A percentile compares a stretch with the other conserved stretches of the same genome.
Conservation (phyloP, 2,329 filamentous ascomycete species). For the Penicillium decumbens region DNA sequence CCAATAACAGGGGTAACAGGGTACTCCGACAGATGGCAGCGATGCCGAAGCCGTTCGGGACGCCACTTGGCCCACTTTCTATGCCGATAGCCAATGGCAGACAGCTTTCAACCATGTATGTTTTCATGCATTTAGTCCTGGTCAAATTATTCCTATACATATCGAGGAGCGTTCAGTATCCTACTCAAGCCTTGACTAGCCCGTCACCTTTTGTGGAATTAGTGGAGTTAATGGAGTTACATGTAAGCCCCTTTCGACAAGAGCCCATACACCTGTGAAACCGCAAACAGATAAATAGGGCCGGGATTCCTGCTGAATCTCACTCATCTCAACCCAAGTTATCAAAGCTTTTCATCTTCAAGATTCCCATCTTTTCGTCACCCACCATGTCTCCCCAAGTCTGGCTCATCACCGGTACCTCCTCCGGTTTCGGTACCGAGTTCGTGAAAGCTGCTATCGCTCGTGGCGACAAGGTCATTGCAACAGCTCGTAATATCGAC, state of each 20-base stretch:
- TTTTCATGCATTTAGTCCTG: not conserved
- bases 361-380: not conserved
- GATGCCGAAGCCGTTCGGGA: constrained; percentile 1
- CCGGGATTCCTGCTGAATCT: not conserved
- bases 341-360: not conserved
- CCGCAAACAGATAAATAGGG: not conserved
- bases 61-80: not conserved
- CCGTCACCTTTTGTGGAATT: not conserved
- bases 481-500: constrained; percentile 30
- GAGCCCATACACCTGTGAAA: not conserved
- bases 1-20: not conserved
- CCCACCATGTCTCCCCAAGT: constrained; percentile 16
- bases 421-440: constrained; percentile 32
- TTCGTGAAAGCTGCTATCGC: constrained; percentile 24
- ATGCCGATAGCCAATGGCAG: not conserved
- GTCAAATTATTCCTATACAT: not conserved
- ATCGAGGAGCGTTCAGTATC: not conserved
- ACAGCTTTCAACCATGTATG: not conserved
- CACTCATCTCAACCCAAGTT: not conserved
- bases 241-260: not conserved
- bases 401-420: constrained; percentile 37
- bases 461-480: constrained; percentile 35
- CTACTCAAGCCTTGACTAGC: not conserved
- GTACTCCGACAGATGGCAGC: not conserved
- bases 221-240: not conserved